A percentile compares a stretch with the other conserved stretches of the same genome.
Evolutionary conservation across 2,329 filamentous ascomycete genomes (phyloP).

Genomic region (Aspergillus latus): DNA sequence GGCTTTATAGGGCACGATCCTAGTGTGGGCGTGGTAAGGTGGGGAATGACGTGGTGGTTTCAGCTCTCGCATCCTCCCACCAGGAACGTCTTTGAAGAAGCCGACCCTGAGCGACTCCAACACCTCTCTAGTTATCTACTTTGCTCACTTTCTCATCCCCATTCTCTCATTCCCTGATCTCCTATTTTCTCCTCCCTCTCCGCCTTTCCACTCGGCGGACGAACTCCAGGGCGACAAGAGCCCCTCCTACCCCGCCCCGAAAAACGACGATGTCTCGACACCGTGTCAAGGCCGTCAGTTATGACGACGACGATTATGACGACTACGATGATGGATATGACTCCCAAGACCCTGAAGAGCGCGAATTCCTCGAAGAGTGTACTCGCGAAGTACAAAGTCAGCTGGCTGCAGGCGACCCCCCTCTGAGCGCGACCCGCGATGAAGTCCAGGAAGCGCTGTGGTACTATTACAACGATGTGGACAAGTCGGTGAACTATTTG

Average conservation of each 20-base stretch:
- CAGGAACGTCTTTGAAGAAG: not conserved
- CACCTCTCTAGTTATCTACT: not conserved
- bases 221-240: not conserved
- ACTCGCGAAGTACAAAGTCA: slow-evolving; percentile 65
- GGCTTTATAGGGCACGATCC: not conserved
- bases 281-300: slow-evolving; percentile 46
- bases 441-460: slow-evolving; percentile 89
- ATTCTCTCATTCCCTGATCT: not conserved
- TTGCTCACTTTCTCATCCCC: not conserved
- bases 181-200: not conserved
- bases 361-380: slow-evolving; percentile 62
- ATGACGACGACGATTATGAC: slow-evolving; percentile 44
- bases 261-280: slow-evolving; percentile 44
- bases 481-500: slow-evolving; percentile 79
- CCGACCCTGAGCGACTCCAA: not conserved
- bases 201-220: not conserved
- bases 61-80: slow-evolving; percentile 1
- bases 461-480: slow-evolving; percentile 94
- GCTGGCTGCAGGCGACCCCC: slow-evolving; percentile 61
- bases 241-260: slow-evolving; percentile 5
- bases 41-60: slow-evolving; percentile 36
- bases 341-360: slow-evolving; percentile 45
- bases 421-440: slow-evolving; percentile 61
- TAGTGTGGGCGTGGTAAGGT: slow-evolving; percentile 21
- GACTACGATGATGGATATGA: slow-evolving; percentile 43